Conservation (phyloP, 2,329 filamentous ascomycete species). For the Daldinia sp. region DNA sequence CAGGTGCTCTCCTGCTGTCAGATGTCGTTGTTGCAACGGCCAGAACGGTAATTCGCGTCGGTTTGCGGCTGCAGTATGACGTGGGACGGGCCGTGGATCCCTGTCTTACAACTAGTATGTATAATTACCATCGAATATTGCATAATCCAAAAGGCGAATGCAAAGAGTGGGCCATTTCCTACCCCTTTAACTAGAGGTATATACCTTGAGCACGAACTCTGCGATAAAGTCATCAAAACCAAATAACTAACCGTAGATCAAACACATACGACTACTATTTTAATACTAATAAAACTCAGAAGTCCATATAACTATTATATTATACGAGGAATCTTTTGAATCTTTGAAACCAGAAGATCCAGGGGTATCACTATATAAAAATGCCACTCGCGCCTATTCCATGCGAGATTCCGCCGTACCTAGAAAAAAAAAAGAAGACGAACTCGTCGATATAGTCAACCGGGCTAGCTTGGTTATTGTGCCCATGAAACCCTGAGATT, state of each 20-base stretch:
- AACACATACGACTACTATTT: too few relatives aligned
- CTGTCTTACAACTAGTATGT: constrained; percentile 13
- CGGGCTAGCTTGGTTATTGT: constrained; percentile 22
- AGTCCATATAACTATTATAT: constrained; percentile 16
- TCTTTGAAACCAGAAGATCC: constrained; percentile 4
- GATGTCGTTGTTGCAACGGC: constrained; percentile 23
- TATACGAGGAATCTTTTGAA: constrained; percentile 24
- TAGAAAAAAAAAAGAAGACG: background rate
- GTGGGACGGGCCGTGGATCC: constrained; percentile 36
- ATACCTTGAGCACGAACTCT: too few relatives aligned
- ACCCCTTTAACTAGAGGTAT: background rate
- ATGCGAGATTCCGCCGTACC: constrained; percentile 15
- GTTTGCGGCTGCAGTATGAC: constrained; percentile 41
- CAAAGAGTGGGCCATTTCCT: background rate
- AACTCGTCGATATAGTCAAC: constrained; percentile 1
- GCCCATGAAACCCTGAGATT: constrained; percentile 48
- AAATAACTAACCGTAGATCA: too few relatives aligned
- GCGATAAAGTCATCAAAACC: too few relatives aligned
- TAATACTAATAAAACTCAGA: background rate
- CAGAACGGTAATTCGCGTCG: constrained; percentile 29
- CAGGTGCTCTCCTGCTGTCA: constrained; percentile 26
- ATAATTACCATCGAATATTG: background rate
- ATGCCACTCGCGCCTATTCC: constrained; percentile 22
- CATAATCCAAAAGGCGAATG: background rate
- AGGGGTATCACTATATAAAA: constrained; percentile 29